Conservation (phyloP, 2,329 filamentous ascomycete species). For the Ambrosiella cleistominuta region DNA sequence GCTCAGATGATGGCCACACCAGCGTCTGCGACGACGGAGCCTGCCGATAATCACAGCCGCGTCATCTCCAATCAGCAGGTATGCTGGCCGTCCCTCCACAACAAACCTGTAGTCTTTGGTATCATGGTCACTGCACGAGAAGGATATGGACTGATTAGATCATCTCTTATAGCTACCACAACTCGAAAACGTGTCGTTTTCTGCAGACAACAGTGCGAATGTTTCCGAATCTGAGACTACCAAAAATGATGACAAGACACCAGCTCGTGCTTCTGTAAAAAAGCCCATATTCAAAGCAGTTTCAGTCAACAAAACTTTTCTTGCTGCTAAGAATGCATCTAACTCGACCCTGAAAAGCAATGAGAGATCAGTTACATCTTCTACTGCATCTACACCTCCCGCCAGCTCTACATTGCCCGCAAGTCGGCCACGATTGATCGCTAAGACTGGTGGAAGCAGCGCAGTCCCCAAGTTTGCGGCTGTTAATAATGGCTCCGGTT, state of each 20-base stretch:
- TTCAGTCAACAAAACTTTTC: slow-evolving; percentile 69
- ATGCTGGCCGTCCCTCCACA: not conserved
- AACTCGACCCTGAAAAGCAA: slow-evolving; percentile 30
- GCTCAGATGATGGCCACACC: slow-evolving; percentile 12
- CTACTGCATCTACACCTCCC: slow-evolving; percentile 22
- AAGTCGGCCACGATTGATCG: slow-evolving; percentile 54
- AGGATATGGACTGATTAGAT: not conserved
- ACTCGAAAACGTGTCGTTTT: not conserved
- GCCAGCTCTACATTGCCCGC: slow-evolving; percentile 28
- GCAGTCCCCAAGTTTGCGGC: slow-evolving; percentile 27
- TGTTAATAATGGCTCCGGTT: slow-evolving; percentile 39
- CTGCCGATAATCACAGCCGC: slow-evolving; percentile 11
- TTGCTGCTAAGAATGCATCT: slow-evolving; percentile 48
- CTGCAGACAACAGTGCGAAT: not conserved
- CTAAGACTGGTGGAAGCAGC: slow-evolving; percentile 49
- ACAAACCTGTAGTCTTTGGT: no score
- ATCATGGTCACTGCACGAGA: not conserved
- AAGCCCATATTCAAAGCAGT: slow-evolving; percentile 74
- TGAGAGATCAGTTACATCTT: slow-evolving; percentile 31
- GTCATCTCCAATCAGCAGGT: slow-evolving; percentile 10
- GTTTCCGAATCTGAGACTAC: slow-evolving; percentile 60
- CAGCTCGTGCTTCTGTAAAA: slow-evolving; percentile 47
- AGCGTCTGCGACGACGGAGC: slow-evolving; percentile 9
- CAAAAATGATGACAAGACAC: slow-evolving; percentile 38
- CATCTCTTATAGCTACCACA: not conserved